A percentile compares a stretch with the other conserved stretches of the same genome.
These are phyloP conservation scores for Hysterium pulicare DNA, from an alignment of 2,329 filamentous ascomycete genomes.

Conservation along the genomic window DNA sequence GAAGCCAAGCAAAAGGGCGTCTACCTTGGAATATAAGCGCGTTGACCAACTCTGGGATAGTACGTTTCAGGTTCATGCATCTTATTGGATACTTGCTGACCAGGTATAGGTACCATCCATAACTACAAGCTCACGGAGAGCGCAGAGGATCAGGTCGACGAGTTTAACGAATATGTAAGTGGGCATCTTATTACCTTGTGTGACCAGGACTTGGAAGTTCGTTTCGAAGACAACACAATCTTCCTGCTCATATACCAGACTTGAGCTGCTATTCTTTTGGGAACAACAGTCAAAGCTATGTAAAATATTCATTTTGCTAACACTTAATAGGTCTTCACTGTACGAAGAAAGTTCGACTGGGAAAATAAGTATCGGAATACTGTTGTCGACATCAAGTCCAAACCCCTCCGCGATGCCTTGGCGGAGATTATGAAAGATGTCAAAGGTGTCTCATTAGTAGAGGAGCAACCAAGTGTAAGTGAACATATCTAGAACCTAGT, in stretches of 20 bases:
- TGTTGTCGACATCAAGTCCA: constrained; percentile 81
- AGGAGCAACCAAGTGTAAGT: constrained; percentile 69
- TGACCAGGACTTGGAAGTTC: too few relatives aligned
- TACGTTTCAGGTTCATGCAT: constrained; percentile 18
- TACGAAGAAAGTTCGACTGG: constrained; percentile 78
- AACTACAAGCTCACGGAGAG: constrained; percentile 68
- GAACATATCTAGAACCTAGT: not conserved
- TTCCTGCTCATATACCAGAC: too few relatives aligned
- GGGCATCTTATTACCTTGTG: not conserved
- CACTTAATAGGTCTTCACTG: constrained; percentile 67
- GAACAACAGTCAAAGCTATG: too few relatives aligned
- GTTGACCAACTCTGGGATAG: constrained; percentile 61
- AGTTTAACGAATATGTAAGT: constrained; percentile 66
- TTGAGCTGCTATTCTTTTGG: too few relatives aligned
- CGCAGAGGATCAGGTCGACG: constrained; percentile 59
- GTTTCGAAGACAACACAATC: too few relatives aligned
- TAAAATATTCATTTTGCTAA: not conserved
- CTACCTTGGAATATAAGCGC: constrained; percentile 64
- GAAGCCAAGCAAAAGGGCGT: constrained; percentile 39
- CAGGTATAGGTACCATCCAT: constrained; percentile 47
- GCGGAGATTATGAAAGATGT: constrained; percentile 70
- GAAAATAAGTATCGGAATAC: constrained; percentile 76
- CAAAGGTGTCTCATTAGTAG: constrained; percentile 74
- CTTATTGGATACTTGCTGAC: constrained; percentile 1
- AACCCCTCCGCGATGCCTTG: constrained; percentile 68